phyloP scores from a whole-genome alignment of 345 rosid species.

The Durio zibethinus region DNA sequence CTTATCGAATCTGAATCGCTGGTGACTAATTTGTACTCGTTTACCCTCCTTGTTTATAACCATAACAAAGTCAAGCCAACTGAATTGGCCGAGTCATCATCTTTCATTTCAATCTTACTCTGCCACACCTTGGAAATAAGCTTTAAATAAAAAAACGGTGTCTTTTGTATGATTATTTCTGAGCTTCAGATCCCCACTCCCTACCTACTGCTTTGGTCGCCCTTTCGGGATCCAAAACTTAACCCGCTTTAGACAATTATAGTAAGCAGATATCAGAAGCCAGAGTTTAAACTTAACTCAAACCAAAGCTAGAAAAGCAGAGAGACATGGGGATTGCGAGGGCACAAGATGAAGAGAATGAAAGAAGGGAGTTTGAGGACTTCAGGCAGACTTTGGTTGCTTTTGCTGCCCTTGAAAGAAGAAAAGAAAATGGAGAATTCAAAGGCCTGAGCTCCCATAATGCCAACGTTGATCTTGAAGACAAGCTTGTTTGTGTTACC shows the following conservation, averaged over 20 bases:
- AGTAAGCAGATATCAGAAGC: background rate
- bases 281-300: background rate
- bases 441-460: constrained; percentile 9
- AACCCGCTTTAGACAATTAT: background rate
- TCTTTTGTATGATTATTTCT: background rate
- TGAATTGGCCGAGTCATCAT: too few species aligned
- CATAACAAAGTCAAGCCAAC: too few species aligned
- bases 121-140: background rate
- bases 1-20: too few species aligned
- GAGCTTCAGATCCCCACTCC: background rate
- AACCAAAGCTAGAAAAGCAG: background rate
- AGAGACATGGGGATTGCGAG: constrained; percentile 10
- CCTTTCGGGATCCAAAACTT: background rate
- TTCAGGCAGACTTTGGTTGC: constrained; percentile 42
- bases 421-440: constrained; percentile 36
- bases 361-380: constrained; percentile 47
- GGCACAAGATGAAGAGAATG: constrained; percentile 38
- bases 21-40: too few species aligned
- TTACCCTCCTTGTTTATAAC: too few species aligned
- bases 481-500: constrained; percentile 55
- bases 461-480: constrained; percentile 11
- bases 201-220: background rate
- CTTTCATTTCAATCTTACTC: background rate
- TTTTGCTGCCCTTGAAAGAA: constrained; percentile 32
- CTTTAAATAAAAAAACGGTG: background rate